phyloP scores from a whole-genome alignment of 305 asterid species.

The Fraxinus nigra region DNA sequence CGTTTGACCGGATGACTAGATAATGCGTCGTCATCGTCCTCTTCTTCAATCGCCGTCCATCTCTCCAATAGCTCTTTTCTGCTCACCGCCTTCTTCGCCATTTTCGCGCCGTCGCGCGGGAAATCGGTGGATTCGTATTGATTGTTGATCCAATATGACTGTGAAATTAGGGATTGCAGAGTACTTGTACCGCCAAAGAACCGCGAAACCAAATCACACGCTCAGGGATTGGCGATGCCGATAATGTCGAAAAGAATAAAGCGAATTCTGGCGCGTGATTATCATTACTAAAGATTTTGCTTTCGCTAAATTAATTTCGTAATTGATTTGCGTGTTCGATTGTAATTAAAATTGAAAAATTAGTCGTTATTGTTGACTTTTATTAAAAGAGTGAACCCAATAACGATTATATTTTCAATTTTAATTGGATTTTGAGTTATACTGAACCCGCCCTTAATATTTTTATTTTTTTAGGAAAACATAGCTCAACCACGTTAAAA shows the following conservation, averaged over 20 bases:
- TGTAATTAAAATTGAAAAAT: too few relatives aligned
- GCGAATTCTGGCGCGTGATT: conserved; percentile 7
- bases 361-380: too few relatives aligned
- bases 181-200: conserved; percentile 1
- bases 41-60: conserved; percentile 82
- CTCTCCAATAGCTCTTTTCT: conserved; percentile 73
- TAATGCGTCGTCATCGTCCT: conserved; percentile 52
- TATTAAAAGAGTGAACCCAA: too few relatives aligned
- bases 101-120: conserved; percentile 14
- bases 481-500: too few relatives aligned
- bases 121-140: background rate
- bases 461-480: too few relatives aligned
- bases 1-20: conserved; percentile 45
- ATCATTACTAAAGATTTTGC: background rate
- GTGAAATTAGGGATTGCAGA: conserved; percentile 14
- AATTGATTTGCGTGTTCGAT: too few relatives aligned
- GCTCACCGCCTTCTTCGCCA: conserved; percentile 47
- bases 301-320: background rate
- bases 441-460: too few relatives aligned
- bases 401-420: too few relatives aligned
- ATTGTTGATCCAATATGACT: background rate
- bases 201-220: background rate
- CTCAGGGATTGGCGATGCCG: background rate
- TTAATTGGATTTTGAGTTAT: too few relatives aligned
- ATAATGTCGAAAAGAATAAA: background rate